Evolutionary conservation across 192 early-diverging fungal species (phyloP).

Genomic region (Coemansia sp.): DNA sequence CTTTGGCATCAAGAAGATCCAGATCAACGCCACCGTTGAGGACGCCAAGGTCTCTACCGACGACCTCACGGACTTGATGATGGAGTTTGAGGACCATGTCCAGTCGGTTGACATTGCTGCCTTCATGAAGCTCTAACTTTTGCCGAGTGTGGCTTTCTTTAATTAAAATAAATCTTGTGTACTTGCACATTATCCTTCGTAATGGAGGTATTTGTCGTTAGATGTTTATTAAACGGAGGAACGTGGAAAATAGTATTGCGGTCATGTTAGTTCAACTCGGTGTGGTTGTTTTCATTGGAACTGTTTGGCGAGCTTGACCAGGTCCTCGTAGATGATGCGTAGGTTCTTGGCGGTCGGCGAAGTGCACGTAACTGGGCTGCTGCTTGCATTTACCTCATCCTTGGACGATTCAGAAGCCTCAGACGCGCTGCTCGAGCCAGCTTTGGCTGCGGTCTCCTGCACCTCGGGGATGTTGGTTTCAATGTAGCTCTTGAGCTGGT

Average conservation of each 20-base stretch:
- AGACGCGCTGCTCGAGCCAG: conserved; percentile 4
- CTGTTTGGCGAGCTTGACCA: conserved; percentile 36
- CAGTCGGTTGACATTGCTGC: conserved; percentile 89
- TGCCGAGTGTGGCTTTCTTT: conserved; percentile 5
- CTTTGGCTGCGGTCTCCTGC: not conserved
- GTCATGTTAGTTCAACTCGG: not conserved
- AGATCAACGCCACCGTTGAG: conserved; percentile 88
- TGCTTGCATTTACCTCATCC: not conserved
- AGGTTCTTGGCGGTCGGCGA: conserved; percentile 46
- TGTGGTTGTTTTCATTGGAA: conserved; percentile 8
- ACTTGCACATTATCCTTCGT: conserved; percentile 4
- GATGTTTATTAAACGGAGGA: not conserved
- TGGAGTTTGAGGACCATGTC: conserved; percentile 78
- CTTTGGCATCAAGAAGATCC: conserved; percentile 96
- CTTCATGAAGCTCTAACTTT: conserved; percentile 83
- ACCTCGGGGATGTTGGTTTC: conserved; percentile 15
- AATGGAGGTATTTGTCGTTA: not conserved
- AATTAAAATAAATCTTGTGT: conserved; percentile 5
- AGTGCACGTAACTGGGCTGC: conserved; percentile 14
- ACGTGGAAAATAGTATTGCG: not conserved
- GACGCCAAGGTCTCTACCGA: conserved; percentile 89
- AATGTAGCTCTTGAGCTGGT: conserved; percentile 24
- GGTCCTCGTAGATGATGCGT: conserved; percentile 26
- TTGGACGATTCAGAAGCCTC: not conserved
- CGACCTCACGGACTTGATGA: conserved; percentile 80